Base-by-base conservation (phyloP, 2,329 filamentous ascomycete genomes). In the Alternaria hordeiaustralica region DNA sequence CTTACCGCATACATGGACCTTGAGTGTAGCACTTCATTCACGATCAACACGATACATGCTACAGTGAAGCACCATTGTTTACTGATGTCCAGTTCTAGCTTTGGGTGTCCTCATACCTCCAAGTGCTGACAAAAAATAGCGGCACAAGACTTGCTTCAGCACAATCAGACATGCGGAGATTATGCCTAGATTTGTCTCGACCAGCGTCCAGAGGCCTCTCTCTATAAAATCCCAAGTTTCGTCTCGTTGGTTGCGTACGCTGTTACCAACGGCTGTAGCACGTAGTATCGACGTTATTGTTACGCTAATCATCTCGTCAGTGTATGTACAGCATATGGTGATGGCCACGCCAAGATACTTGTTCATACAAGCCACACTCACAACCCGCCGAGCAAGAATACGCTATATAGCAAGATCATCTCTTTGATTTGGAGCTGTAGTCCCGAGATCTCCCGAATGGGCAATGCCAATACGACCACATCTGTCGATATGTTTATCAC, bases 261-360 rank as follows among this genome's bases (percentile, higher is more conserved):
- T 64, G 21, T 64, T 61, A 5, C 54, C 58, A 7, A 64, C 62
- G n/a, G 46, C 62, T 21, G 53, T 61, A 47, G 61, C 58, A 21
- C 62, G 58, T 43, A 64, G 62, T 26, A 64, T 61, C 4, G 62
- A 64, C 9, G 62, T 64, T 18, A 61, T 50, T 15, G 58, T 64
- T 6, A 64, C 54, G 25, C 58, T 64, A 25, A 20, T 2, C 6
- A 30, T 18, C 8, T 15, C 7, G 47, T 49, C 10, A 49, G 41
- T 18, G 30, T 6, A 36, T 43, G 12, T 26, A 58, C 58, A 49
- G 56, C 54, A 20, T 9, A 20, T 28, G 11, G 7, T n/a, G 10
- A 20, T 18, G 25, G 3, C 4, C 6, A 18, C 26, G 12, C 28
- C n/a, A 12, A 20, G 10, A 50, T 20, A 20, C 3, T 3, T 13